Evolutionary conservation across 805 yeast genomes (phyloP).

Genomic region (Starmera dryadoides): DNA sequence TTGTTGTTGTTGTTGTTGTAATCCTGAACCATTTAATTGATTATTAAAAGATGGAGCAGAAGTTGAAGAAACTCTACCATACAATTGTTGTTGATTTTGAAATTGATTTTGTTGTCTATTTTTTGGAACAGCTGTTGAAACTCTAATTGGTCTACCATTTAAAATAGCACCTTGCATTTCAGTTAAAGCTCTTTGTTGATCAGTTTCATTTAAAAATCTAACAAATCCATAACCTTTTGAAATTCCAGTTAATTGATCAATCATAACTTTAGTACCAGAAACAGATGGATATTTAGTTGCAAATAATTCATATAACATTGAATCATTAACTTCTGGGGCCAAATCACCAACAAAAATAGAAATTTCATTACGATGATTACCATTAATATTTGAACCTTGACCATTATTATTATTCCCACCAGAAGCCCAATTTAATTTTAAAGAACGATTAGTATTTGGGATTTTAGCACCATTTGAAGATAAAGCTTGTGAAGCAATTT

Average conservation of each 20-base stretch:
- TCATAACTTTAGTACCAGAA: constrained; percentile 70
- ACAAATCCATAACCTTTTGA: constrained; percentile 89
- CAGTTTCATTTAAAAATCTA: constrained; percentile 57
- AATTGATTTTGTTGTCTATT: constrained; percentile 21
- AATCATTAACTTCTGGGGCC: constrained; percentile 66
- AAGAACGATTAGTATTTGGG: constrained; percentile 50
- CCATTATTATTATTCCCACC: constrained; percentile 31
- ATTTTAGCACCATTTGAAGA: constrained; percentile 60
- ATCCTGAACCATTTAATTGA: not conserved
- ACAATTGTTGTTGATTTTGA: constrained; percentile 6
- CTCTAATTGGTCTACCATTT: constrained; percentile 70
- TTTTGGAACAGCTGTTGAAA: constrained; percentile 60
- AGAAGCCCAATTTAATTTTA: constrained; percentile 80
- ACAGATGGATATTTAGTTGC: constrained; percentile 65
- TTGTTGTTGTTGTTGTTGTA: constrained; percentile 1
- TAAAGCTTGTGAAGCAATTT: constrained; percentile 60
- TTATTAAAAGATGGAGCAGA: not conserved
- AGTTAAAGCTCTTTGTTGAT: constrained; percentile 61
- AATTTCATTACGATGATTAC: constrained; percentile 30
- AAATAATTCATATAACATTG: constrained; percentile 56
- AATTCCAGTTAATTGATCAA: constrained; percentile 60
- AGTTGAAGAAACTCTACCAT: not conserved
- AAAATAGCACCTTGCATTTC: constrained; percentile 79
- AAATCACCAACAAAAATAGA: constrained; percentile 86
- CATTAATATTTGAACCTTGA: constrained; percentile 2